Evolutionary conservation across 441 rosid species (phyloP).

Genomic region (Bruguiera hainesii): DNA sequence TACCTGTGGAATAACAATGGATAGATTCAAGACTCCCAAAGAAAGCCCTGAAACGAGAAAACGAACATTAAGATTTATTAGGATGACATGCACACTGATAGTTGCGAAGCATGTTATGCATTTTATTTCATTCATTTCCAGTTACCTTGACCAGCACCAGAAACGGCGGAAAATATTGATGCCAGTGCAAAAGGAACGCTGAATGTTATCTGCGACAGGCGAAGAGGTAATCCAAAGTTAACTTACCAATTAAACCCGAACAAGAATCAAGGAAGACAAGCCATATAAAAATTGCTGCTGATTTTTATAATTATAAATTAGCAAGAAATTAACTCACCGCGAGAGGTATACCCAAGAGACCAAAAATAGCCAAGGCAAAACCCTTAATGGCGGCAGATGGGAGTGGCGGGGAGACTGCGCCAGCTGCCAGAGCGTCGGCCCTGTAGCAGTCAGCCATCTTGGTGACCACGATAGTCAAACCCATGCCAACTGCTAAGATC

Average conservation of each 20-base stretch:
- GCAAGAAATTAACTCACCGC: constrained; percentile 43
- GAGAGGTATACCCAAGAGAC: constrained; percentile 66
- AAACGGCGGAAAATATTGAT: constrained; percentile 59
- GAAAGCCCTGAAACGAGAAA: constrained; percentile 57
- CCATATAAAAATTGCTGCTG: neutral
- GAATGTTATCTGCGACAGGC: constrained; percentile 50
- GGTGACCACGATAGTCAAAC: constrained; percentile 42
- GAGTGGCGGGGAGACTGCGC: constrained; percentile 16
- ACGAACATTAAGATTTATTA: neutral
- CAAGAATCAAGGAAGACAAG: no score
- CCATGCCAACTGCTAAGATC: constrained; percentile 47
- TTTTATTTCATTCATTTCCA: neutral
- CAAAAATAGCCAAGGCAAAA: constrained; percentile 58
- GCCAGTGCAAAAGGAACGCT: constrained; percentile 92
- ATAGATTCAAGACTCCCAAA: constrained; percentile 75
- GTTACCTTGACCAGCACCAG: constrained; percentile 91
- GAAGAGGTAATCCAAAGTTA: neutral
- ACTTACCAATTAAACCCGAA: no score
- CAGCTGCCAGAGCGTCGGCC: constrained; percentile 20
- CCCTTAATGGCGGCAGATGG: constrained; percentile 47
- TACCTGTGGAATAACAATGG: constrained; percentile 86
- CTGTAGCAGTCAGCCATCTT: constrained; percentile 45
- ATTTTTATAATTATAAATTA: neutral
- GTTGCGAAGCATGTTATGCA: neutral
- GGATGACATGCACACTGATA: neutral